phyloP scores from a whole-genome alignment of 768 basidiomycete genomes.

The Auricularia sp. region DNA sequence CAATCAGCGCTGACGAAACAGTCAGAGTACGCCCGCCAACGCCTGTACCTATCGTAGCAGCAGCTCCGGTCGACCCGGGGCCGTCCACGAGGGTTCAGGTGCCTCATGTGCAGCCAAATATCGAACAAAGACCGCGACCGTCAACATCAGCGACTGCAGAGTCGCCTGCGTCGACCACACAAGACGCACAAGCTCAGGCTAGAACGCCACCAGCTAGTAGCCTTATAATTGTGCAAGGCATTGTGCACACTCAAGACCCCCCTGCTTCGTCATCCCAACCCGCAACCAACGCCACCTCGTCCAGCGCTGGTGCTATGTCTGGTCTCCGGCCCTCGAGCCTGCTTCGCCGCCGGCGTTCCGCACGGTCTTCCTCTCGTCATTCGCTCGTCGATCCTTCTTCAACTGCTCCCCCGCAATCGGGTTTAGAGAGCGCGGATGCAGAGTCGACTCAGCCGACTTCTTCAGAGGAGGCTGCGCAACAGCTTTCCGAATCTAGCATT shows the following conservation, averaged over 20 bases:
- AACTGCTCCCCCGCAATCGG: neutral
- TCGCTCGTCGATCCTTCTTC: neutral
- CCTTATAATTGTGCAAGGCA: neutral
- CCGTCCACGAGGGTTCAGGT: neutral
- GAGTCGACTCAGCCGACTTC: neutral
- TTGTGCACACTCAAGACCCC: neutral
- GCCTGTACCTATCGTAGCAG: neutral
- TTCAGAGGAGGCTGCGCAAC: conserved; percentile 4
- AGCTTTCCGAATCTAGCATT: conserved; percentile 36
- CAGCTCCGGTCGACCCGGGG: neutral
- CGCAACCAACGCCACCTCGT: neutral
- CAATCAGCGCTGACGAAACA: no score
- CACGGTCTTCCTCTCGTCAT: neutral
- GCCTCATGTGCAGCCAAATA: neutral
- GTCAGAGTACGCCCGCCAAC: no score
- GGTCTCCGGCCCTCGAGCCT: neutral
- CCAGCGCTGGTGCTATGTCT: neutral
- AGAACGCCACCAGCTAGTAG: neutral
- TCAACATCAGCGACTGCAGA: neutral
- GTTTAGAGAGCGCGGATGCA: neutral
- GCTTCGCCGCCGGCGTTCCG: neutral
- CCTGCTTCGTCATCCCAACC: neutral
- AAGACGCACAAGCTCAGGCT: neutral
- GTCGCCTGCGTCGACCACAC: neutral
- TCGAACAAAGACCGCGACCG: neutral